phyloP scores from a whole-genome alignment of 1,139 yeast genomes.

The Kodamaea derodonti region DNA sequence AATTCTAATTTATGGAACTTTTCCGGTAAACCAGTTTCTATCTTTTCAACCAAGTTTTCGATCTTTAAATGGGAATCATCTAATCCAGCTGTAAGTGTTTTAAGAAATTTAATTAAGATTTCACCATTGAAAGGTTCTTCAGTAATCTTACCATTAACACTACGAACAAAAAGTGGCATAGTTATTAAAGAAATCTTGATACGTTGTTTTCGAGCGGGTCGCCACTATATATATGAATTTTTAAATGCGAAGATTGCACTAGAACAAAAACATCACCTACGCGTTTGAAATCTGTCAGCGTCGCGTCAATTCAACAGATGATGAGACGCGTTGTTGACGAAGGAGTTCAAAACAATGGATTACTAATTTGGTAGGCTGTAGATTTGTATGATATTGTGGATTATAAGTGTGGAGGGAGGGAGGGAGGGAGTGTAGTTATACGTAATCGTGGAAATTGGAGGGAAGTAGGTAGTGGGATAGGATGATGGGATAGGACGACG shows the following conservation, averaged over 20 bases:
- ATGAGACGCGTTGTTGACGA: background rate
- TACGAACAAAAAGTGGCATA: conserved; percentile 8
- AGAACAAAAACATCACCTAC: too few species aligned
- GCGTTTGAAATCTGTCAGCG: background rate
- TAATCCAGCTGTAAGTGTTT: conserved; percentile 15
- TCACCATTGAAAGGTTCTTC: conserved; percentile 8
- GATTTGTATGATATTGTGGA: too few species aligned
- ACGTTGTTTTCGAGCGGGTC: background rate
- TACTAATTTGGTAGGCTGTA: background rate
- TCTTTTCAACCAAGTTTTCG: conserved; percentile 19
- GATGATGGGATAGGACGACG: too few species aligned
- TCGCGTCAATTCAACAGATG: background rate
- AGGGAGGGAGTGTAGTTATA: too few species aligned
- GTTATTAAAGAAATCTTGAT: background rate
- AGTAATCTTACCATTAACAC: conserved; percentile 9
- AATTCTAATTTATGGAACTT: conserved; percentile 29
- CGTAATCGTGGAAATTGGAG: too few species aligned
- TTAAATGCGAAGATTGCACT: too few species aligned
- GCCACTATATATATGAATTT: background rate
- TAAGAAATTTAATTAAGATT: conserved; percentile 12
- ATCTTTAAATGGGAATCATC: conserved; percentile 18
- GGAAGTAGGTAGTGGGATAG: too few species aligned
- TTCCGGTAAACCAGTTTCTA: conserved; percentile 32
- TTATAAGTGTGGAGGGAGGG: too few species aligned
- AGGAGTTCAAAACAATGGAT: background rate